These are phyloP conservation scores for Typha latifolia DNA, from an alignment of 176 grass and related monocot species.

Conservation along the genomic window DNA sequence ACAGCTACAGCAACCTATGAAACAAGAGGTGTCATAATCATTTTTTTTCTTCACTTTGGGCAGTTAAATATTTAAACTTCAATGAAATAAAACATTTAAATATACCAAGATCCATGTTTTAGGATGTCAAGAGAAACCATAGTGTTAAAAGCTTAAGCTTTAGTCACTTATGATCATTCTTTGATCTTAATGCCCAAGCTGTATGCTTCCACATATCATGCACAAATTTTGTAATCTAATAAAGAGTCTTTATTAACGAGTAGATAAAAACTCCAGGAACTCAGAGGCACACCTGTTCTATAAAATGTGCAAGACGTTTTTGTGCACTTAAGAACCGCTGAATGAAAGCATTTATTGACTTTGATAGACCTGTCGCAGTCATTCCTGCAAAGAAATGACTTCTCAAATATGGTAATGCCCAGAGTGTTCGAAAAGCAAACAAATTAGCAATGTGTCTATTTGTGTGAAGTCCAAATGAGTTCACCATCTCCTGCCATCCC, in stretches of 20 bases:
- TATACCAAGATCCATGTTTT: background rate
- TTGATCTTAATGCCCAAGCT: no score
- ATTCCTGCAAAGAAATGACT: conserved; percentile 44
- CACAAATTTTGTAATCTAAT: no score
- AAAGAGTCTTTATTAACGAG: no score
- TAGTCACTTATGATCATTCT: no score
- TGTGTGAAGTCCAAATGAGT: conserved; percentile 41
- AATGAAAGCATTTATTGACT: conserved; percentile 52
- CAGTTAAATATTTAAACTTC: background rate
- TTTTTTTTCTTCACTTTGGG: background rate
- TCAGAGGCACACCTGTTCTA: conserved; percentile 39
- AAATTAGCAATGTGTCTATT: conserved; percentile 47
- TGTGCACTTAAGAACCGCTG: conserved; percentile 47
- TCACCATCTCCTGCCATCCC: conserved; percentile 59
- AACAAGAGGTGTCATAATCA: background rate
- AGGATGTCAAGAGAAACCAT: no score
- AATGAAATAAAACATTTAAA: background rate
- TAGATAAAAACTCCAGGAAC: background rate
- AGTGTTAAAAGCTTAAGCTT: no score
- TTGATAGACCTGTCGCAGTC: conserved; percentile 25
- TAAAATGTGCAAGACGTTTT: conserved; percentile 37
- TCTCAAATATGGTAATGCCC: conserved; percentile 58
- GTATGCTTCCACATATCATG: no score
- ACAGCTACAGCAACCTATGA: conserved; percentile 37
- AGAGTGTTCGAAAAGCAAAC: conserved; percentile 35